Evolutionary conservation across 2,329 filamentous ascomycete genomes (phyloP), one percentile per base, ranked within the genome.

Genomic region (Venturia effusa): DNA sequence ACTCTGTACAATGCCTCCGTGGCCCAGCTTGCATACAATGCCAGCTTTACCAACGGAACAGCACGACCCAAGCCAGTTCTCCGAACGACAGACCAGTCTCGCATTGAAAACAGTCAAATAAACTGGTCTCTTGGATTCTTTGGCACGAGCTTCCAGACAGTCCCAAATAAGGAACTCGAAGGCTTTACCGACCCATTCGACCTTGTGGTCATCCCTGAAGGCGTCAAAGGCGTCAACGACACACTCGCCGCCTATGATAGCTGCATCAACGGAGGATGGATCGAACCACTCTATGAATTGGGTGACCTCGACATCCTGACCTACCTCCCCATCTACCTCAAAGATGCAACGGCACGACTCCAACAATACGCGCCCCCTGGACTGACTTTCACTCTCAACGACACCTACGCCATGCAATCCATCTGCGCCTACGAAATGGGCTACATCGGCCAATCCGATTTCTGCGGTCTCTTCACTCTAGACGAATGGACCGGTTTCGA

Each of bases 401-500:
- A 84, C 68, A 78, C 79, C 0, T 81, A 82, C 66, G 73, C 72
- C 27, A 73, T 76, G 72, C 74, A 82, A 65, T 71, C 76, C 66
- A 75, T 83, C 61, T 85, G 82, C 67, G 78, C 80, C 2, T 84
- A 84, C 67, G 82, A 84, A 69, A 74, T 73, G 59, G 78, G 73
- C 43, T 81, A 78, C 66, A 75, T 83, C 19, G 79, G 80, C 24
- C 71, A 70, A 64, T 82, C 79, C 4, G 75, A 79, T 39, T 84
- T 83, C 71, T 84, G 82, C 71, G 67, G 69, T 24, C 75, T 83
- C 32, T 84, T 84, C 71, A 83, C 81, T 0, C 74, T 76, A 55
- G 76, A 81, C 60, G 82, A 84, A 69, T 84, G 81, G 82, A 71
- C 74, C 24, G 80, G 79, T 22, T 84, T 81, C 68, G 81, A 82